These are phyloP conservation scores for Aspergillus vadensis DNA, from an alignment of 2,329 filamentous ascomycete genomes.

Conservation along the genomic window DNA sequence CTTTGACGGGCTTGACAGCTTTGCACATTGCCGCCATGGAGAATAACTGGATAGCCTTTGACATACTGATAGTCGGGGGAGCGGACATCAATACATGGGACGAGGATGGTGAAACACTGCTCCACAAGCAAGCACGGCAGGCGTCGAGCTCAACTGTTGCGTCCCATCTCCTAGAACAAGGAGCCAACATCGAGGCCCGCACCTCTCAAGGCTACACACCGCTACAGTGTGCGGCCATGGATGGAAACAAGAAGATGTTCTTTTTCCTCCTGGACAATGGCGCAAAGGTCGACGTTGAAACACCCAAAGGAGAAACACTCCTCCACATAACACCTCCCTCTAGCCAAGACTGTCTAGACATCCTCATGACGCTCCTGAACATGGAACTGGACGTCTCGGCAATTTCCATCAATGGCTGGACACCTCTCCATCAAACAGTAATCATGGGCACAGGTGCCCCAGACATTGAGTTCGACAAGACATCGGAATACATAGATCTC, in stretches of 20 bases:
- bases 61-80: slow-evolving; percentile 32
- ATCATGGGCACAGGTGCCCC: slow-evolving; percentile 21
- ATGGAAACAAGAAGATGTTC: slow-evolving; percentile 33
- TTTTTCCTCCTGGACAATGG: slow-evolving; percentile 26
- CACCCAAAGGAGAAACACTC: slow-evolving; percentile 31
- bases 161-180: slow-evolving; percentile 27
- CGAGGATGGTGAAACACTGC: slow-evolving; percentile 29
- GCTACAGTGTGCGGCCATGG: slow-evolving; percentile 31
- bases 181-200: slow-evolving; percentile 32
- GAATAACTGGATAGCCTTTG: slow-evolving; percentile 33
- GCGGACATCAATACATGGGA: slow-evolving; percentile 37
- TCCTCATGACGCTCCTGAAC: slow-evolving; percentile 23
- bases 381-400: slow-evolving; percentile 21
- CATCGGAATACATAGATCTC: slow-evolving; percentile 25
- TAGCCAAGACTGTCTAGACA: slow-evolving; percentile 29
- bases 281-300: slow-evolving; percentile 28
- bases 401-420: too few species aligned
- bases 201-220: slow-evolving; percentile 33
- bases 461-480: slow-evolving; percentile 24
- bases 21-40: slow-evolving; percentile 29
- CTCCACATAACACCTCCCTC: slow-evolving; percentile 33
- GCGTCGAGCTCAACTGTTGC: slow-evolving; percentile 19
- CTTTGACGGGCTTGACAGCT: slow-evolving; percentile 25
- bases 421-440: slow-evolving; percentile 29
- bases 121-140: slow-evolving; percentile 30